A percentile compares a stretch with the other conserved stretches of the same genome.
Evolutionary conservation across 2,329 filamentous ascomycete species (phyloP).

Genomic region (Botrytis tulipae): DNA sequence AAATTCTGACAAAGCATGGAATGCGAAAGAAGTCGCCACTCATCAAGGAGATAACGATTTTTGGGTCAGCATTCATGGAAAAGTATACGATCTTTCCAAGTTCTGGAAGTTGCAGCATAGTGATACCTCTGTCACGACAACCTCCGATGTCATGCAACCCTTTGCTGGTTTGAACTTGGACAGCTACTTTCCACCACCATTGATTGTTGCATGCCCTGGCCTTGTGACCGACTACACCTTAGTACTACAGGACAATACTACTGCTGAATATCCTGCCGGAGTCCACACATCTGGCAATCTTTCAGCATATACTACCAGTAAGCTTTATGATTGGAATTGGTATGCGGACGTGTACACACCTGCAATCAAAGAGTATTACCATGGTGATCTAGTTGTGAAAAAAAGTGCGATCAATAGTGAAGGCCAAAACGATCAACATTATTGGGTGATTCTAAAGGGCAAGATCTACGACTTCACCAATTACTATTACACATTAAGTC

Average conservation of each 20-base stretch:
- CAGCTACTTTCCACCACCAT: constrained; percentile 79
- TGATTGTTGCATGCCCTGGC: constrained; percentile 70
- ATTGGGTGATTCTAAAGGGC: constrained; percentile 77
- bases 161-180: constrained; percentile 79
- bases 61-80: constrained; percentile 82
- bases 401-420: constrained; percentile 57
- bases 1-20: constrained; percentile 89
- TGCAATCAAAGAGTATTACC: constrained; percentile 79
- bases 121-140: constrained; percentile 63
- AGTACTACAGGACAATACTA: constrained; percentile 62
- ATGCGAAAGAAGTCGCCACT: constrained; percentile 61
- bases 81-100: constrained; percentile 87
- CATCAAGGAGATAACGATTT: constrained; percentile 76
- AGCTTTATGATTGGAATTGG: constrained; percentile 67
- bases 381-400: constrained; percentile 79
- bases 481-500: constrained; percentile 76
- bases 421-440: constrained; percentile 64
- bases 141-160: constrained; percentile 65
- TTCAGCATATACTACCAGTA: constrained; percentile 55
- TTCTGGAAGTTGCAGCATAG: constrained; percentile 87
- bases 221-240: constrained; percentile 61
- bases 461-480: constrained; percentile 86
- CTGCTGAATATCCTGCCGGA: constrained; percentile 51
- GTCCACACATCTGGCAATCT: constrained; percentile 69
- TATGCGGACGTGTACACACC: constrained; percentile 73